Evolutionary conservation across 352 stramenopile species (phyloP).

Genomic region (Elongisporangium anandrum): DNA sequence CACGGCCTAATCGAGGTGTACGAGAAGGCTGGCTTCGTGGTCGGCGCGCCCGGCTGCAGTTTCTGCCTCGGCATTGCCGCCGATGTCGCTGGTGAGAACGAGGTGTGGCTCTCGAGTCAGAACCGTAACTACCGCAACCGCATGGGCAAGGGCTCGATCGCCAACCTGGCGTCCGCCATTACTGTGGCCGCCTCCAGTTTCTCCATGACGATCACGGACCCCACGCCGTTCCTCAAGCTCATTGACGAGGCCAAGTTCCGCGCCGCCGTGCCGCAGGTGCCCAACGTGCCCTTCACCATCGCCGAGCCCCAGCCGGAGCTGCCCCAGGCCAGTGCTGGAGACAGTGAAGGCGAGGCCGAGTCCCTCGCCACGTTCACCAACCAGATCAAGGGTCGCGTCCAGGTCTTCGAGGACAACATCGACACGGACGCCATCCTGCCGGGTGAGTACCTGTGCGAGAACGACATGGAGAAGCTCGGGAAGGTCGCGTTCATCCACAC

Average conservation of each 20-base stretch:
- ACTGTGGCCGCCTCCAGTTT: constrained; percentile 83
- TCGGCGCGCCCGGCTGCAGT: constrained; percentile 73
- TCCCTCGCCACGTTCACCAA: constrained; percentile 36
- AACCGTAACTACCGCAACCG: constrained; percentile 89
- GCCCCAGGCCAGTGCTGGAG: constrained; percentile 15
- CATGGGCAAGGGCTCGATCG: constrained; percentile 81
- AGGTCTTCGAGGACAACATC: constrained; percentile 88
- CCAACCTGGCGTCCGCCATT: constrained; percentile 74
- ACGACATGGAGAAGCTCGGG: constrained; percentile 79
- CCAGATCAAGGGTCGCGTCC: constrained; percentile 62
- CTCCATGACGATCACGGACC: constrained; percentile 75
- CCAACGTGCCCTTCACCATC: constrained; percentile 35
- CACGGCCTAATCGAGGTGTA: constrained; percentile 73
- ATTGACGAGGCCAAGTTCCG: constrained; percentile 74
- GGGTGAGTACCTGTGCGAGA: constrained; percentile 78
- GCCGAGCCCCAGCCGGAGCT: constrained; percentile 56
- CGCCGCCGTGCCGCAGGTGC: constrained; percentile 45
- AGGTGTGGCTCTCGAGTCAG: constrained; percentile 81
- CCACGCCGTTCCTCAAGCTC: constrained; percentile 60
- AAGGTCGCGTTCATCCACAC: constrained; percentile 84
- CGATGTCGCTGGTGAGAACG: constrained; percentile 76
- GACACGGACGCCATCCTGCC: constrained; percentile 87
- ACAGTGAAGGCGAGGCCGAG: constrained; percentile 13
- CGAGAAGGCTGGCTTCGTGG: constrained; percentile 73
- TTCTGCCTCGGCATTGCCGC: constrained; percentile 81